Percentiles rank a stretch among this genome's conserved stretches.
Evolutionary conservation across 139 green algal species (phyloP).

Genomic region (Auxenochlorella pyrenoidosa): DNA sequence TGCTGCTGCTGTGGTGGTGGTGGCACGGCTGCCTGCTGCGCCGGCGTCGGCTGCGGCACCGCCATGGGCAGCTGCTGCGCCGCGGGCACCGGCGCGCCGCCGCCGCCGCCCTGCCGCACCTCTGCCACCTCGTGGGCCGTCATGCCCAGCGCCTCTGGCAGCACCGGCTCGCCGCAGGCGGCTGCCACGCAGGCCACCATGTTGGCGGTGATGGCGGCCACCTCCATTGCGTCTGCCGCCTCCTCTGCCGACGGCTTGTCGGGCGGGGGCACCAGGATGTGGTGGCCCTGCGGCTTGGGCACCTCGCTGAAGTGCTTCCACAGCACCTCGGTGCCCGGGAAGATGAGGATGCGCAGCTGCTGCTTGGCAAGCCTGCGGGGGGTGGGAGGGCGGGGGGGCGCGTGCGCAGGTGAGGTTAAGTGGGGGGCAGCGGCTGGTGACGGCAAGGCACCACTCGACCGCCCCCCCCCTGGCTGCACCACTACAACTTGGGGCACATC

Average conservation of each 20-base stretch:
- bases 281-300: constrained; percentile 14
- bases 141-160: constrained; percentile 31
- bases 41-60: not conserved
- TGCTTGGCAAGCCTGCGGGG: constrained; percentile 49
- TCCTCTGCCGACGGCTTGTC: not conserved
- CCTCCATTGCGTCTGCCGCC: not conserved
- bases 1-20: not conserved
- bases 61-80: constrained; percentile 5
- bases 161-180: not conserved
- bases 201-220: constrained; percentile 19
- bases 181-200: constrained; percentile 24
- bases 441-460: too few species aligned
- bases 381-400: too few species aligned
- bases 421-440: not conserved
- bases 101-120: not conserved
- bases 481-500: too few species aligned
- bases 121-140: not conserved
- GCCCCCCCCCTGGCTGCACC: too few species aligned
- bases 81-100: not conserved
- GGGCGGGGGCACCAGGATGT: constrained; percentile 31
- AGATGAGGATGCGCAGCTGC: constrained; percentile 84
- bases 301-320: constrained; percentile 42
- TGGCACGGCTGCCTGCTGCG: not conserved
- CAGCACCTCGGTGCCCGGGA: constrained; percentile 76
- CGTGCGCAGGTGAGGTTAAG: not conserved